Evolutionary conservation across 2,329 filamentous ascomycete genomes (phyloP).

Genomic region (Talaromyces sp.): DNA sequence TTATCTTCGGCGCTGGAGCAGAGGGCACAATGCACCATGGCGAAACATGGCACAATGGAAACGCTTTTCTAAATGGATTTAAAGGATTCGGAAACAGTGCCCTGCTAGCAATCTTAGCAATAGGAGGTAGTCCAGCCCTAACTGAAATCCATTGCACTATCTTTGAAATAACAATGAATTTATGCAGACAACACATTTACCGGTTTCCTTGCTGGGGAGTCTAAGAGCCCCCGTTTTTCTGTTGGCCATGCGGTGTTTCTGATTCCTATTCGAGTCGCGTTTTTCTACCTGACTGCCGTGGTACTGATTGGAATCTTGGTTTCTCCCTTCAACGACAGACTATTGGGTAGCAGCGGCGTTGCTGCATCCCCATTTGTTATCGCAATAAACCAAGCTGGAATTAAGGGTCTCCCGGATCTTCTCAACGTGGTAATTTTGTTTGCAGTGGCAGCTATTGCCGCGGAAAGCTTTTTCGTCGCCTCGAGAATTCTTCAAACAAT

Average conservation of each 20-base stretch:
- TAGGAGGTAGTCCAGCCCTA: conserved; percentile 13
- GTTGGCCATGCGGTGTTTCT: conserved; percentile 24
- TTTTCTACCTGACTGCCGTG: conserved; percentile 25
- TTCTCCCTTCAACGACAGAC: neutral
- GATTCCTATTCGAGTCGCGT: conserved; percentile 26
- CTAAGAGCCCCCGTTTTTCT: conserved; percentile 28
- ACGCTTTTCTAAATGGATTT: conserved; percentile 31
- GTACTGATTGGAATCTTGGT: conserved; percentile 18
- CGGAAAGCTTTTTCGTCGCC: conserved; percentile 27
- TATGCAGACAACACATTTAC: conserved; percentile 25
- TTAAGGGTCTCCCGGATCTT: conserved; percentile 23
- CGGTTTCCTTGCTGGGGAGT: conserved; percentile 31
- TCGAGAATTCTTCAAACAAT: conserved; percentile 27
- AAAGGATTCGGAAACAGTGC: conserved; percentile 27
- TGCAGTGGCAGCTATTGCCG: conserved; percentile 25
- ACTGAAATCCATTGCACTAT: no score
- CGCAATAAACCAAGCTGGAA: conserved; percentile 22
- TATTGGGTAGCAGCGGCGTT: conserved; percentile 22
- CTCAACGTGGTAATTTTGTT: conserved; percentile 28
- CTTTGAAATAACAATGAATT: neutral
- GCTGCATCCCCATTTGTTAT: conserved; percentile 29
- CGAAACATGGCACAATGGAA: conserved; percentile 26
- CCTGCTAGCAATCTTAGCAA: conserved; percentile 23
- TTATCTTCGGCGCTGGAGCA: conserved; percentile 36
- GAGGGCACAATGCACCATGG: conserved; percentile 25